A percentile compares a stretch with the other conserved stretches of the same genome.
These are phyloP conservation scores for Cantharellus cinnabarinus DNA, from an alignment of 768 basidiomycete genomes.

Conservation along the genomic window DNA sequence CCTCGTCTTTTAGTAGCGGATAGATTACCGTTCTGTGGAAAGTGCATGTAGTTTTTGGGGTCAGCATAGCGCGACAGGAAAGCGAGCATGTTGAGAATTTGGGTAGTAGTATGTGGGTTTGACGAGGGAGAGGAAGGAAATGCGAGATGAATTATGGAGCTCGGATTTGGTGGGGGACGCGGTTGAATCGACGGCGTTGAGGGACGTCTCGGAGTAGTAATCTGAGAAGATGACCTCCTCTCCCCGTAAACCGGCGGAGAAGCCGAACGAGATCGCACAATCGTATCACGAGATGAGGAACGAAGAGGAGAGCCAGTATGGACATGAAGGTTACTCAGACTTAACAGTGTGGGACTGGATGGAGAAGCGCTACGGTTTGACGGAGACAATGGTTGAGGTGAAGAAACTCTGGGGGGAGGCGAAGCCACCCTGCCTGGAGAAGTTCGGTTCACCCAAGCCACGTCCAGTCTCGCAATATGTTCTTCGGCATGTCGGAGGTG, in stretches of 20 bases:
- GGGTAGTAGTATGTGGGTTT: constrained; percentile 21
- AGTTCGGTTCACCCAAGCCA: constrained; percentile 26
- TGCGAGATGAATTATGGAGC: constrained; percentile 9
- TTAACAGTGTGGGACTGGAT: not conserved
- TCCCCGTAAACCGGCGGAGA: not conserved
- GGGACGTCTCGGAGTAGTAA: not conserved
- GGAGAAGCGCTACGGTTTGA: not conserved
- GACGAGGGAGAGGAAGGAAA: constrained; percentile 41
- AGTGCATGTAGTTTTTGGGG: not conserved
- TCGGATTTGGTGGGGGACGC: constrained; percentile 10
- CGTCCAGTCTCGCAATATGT: constrained; percentile 44
- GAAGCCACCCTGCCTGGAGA: not conserved
- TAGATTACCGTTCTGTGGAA: not conserved
- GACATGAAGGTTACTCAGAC: constrained; percentile 5
- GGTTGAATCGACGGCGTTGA: not conserved
- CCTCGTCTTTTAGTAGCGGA: not conserved
- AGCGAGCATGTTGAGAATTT: not conserved
- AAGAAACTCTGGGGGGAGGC: not conserved
- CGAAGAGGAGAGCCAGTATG: not conserved
- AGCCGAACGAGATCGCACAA: not conserved
- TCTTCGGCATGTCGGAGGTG: constrained; percentile 60
- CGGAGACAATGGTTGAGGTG: not conserved
- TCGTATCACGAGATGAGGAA: not conserved
- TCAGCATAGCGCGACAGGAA: not conserved
- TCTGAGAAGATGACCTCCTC: not conserved